A percentile compares a stretch with the other conserved stretches of the same genome.
phyloP scores from a whole-genome alignment of 148 eudicot genomes.

The Rhododendron vialii region DNA sequence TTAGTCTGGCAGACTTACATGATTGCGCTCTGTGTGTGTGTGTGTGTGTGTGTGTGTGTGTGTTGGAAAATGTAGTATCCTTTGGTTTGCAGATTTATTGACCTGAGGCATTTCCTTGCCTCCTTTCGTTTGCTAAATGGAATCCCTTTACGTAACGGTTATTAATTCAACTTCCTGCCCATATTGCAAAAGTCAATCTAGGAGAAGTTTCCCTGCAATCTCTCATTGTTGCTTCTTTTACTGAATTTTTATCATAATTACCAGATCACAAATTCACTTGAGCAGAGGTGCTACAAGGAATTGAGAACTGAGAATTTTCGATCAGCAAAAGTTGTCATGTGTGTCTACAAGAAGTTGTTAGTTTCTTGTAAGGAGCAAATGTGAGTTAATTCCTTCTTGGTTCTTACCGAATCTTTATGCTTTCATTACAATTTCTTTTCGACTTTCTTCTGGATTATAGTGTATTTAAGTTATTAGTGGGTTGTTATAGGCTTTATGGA shows the following conservation, averaged over 20 bases:
- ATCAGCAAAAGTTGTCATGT: constrained; percentile 66
- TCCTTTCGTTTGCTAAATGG: background rate
- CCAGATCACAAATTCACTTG: constrained; percentile 83
- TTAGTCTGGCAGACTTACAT: background rate
- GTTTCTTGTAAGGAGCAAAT: constrained; percentile 84
- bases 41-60: background rate
- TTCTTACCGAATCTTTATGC: background rate
- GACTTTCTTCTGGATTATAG: background rate
- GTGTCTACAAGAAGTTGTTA: constrained; percentile 73
- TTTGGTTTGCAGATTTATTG: background rate
- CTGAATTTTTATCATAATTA: constrained; percentile 5
- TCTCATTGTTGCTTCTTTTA: background rate
- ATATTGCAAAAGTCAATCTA: background rate
- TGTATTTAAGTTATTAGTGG: background rate
- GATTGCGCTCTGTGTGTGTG: background rate
- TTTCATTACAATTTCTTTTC: background rate
- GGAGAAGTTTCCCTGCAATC: background rate
- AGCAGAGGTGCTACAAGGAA: constrained; percentile 92
- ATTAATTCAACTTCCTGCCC: background rate
- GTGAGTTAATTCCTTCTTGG: constrained; percentile 41
- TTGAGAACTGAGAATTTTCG: constrained; percentile 61
- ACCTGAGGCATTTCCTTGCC: background rate
- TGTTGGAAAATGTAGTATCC: background rate
- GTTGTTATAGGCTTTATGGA: background rate
- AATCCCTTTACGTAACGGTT: background rate